phyloP scores from a whole-genome alignment of 371 early-diverging fungal species.

The Mucor piriformis region DNA sequence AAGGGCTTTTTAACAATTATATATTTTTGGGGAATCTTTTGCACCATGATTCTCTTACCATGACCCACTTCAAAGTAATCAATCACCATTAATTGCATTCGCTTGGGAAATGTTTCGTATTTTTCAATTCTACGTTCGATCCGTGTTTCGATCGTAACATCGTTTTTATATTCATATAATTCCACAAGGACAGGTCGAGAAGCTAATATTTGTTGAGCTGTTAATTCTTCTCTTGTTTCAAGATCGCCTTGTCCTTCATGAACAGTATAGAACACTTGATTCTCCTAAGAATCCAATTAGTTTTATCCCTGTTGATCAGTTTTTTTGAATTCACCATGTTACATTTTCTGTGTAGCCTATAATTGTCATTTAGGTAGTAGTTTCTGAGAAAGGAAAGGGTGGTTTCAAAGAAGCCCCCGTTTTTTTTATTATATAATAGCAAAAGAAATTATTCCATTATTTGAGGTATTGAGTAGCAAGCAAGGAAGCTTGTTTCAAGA shows the following conservation, averaged over 20 bases:
- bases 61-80: constrained; percentile 31
- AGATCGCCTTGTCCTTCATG: background rate
- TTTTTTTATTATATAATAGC: background rate
- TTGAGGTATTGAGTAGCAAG: too few species aligned
- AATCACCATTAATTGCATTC: constrained; percentile 23
- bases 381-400: too few species aligned
- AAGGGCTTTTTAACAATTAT: too few species aligned
- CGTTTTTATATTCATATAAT: constrained; percentile 21
- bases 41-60: too few species aligned
- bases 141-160: constrained; percentile 12
- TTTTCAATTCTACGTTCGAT: background rate
- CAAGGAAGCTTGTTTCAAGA: too few species aligned
- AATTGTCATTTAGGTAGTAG: constrained; percentile 5
- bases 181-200: constrained; percentile 17
- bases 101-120: constrained; percentile 2
- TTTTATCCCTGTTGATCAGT: too few species aligned
- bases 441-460: too few species aligned
- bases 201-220: constrained; percentile 20
- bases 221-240: constrained; percentile 4
- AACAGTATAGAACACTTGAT: constrained; percentile 13
- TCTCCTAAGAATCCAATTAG: too few species aligned
- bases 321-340: background rate
- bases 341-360: constrained; percentile 17
- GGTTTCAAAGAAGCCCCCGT: background rate
- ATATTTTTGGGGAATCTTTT: too few species aligned